Percentiles rank a stretch among this genome's conserved stretches.
phyloP scores from a whole-genome alignment of 176 grass and related monocot species.

The Aegilops sharonensis region DNA sequence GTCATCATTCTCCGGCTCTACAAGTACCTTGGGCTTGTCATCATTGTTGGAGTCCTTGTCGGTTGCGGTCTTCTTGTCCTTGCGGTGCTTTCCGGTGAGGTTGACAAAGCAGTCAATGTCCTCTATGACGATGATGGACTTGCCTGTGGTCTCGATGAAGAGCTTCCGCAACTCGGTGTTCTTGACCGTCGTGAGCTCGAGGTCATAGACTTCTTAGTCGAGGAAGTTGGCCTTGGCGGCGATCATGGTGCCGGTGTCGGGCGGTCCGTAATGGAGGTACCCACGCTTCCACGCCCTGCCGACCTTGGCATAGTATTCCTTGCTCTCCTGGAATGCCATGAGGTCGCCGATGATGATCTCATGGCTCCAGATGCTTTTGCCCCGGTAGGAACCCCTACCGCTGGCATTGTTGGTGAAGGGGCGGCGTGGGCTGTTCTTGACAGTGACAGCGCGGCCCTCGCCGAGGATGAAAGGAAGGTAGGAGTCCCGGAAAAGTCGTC shows the following conservation, averaged over 20 bases:
- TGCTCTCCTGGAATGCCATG: not conserved
- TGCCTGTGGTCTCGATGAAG: constrained; percentile 58
- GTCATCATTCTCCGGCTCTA: too few relatives aligned
- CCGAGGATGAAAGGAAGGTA: constrained; percentile 25
- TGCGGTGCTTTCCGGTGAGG: constrained; percentile 42
- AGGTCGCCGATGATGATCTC: not conserved
- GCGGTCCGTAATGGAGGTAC: not conserved
- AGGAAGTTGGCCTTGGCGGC: not conserved
- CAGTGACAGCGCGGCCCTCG: not conserved
- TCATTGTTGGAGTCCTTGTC: not conserved
- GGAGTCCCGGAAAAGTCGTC: not conserved
- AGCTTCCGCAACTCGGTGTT: constrained; percentile 58
- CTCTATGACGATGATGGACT: constrained; percentile 65
- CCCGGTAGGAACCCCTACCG: not conserved
- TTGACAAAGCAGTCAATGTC: constrained; percentile 65
- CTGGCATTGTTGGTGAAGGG: constrained; percentile 40
- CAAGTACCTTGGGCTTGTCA: too few relatives aligned
- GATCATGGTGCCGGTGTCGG: not conserved
- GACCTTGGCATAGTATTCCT: not conserved
- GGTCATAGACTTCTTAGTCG: not conserved
- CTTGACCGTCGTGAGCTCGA: not conserved
- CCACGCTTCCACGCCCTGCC: not conserved
- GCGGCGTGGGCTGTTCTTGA: constrained; percentile 1
- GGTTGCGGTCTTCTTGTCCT: not conserved
- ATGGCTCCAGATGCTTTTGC: not conserved